Base-by-base conservation (phyloP, 306 rosid genomes). In the Sicyos edulis region DNA sequence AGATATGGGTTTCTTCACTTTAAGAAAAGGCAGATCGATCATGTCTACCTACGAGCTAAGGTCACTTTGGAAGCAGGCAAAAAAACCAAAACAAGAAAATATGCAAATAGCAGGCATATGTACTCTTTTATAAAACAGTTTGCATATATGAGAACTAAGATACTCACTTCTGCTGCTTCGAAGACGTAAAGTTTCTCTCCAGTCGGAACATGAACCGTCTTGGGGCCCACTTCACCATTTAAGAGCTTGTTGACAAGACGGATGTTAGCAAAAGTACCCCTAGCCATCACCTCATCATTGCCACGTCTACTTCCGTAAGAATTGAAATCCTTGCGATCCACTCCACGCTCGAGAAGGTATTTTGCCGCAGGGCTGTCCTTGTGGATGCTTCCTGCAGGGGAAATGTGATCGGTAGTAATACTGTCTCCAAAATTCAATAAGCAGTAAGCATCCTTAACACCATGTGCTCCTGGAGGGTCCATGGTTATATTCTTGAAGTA, bases 261-360 rank as follows among this genome's bases (percentile, higher is more conserved):
- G 57, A 90, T 92, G 78, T 92, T 88, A 56, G 93, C 96, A 84
- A 92, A 92, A 58, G 98, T 92, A 77, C 98, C 98, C 52, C 98
- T 83, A 40, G 91, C 96, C 98, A 92, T 92, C 69, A 92, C 82
- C 78, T 92, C 98, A 81, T 90, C 98, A 80, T 92, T 92, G 60
- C 96, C 98, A 52, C 93, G 90, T 12, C 93, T 91, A 77, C 98
- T 90, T 77, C 98, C 96, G 63, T 92, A 90, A 73, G 96, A 90
- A 82, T 92, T 92, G 83, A 92, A 92, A 85, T 92, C 98, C 74
- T 80, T 88, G 79, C 83, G 87, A 16, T 86, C 91, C 71, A 90
- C 96, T 52, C 96, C 96, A 20, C 80, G 91, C 56, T 88, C 91
- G 45, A 90, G 78, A 51, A 93, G 96, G 83, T 74, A 90, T 58